Evolutionary conservation across 1,139 yeast genomes (phyloP).

Genomic region (Petasospora fabianii): DNA sequence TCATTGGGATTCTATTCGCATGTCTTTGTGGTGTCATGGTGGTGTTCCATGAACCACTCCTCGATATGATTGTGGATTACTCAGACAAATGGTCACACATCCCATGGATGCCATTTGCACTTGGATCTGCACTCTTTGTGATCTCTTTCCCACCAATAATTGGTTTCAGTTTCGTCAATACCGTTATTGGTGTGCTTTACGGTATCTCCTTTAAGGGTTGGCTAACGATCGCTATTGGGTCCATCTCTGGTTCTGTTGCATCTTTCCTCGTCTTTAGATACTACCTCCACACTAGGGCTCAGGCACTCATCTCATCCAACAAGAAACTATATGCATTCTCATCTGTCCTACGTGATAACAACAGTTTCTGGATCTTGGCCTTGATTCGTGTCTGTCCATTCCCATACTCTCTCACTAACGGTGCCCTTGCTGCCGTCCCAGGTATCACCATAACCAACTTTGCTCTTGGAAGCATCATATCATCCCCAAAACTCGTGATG

Average conservation of each 20-base stretch:
- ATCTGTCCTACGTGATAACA: slow-evolving; percentile 65
- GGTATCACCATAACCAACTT: slow-evolving; percentile 61
- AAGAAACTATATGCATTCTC: slow-evolving; percentile 72
- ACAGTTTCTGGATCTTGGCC: slow-evolving; percentile 62
- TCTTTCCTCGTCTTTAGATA: slow-evolving; percentile 70
- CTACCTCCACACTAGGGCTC: slow-evolving; percentile 56
- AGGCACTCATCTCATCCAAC: slow-evolving; percentile 46
- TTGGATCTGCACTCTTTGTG: slow-evolving; percentile 45
- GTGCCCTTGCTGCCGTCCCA: slow-evolving; percentile 86
- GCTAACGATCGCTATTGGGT: slow-evolving; percentile 66
- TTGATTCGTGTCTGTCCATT: slow-evolving; percentile 83
- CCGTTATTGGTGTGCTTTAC: slow-evolving; percentile 76
- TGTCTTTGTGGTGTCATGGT: slow-evolving; percentile 16
- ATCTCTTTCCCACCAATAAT: slow-evolving; percentile 84
- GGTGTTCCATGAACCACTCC: slow-evolving; percentile 39
- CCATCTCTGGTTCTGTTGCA: slow-evolving; percentile 67
- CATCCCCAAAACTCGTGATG: slow-evolving; percentile 77
- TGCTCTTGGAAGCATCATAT: slow-evolving; percentile 64
- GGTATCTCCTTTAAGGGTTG: slow-evolving; percentile 77
- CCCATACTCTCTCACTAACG: slow-evolving; percentile 89
- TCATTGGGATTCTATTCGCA: slow-evolving; percentile 3
- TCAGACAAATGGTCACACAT: slow-evolving; percentile 38
- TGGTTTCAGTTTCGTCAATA: slow-evolving; percentile 72
- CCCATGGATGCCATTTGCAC: slow-evolving; percentile 36
- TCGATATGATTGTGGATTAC: slow-evolving; percentile 34